Evolutionary conservation across 176 grass and related monocot genomes (phyloP).

Genomic region (Bromus sterilis): DNA sequence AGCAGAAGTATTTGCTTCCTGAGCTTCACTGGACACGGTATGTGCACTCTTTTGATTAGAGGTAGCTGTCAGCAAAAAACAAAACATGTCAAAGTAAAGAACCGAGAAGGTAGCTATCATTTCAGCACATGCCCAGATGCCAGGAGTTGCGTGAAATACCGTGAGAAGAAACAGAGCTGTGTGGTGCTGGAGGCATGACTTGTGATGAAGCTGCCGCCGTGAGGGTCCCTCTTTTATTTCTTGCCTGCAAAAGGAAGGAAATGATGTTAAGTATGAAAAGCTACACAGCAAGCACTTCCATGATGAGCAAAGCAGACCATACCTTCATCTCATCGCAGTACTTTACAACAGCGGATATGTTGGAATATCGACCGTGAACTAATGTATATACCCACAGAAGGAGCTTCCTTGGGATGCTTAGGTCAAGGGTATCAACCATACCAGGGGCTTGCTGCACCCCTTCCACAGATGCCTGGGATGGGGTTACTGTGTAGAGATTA

Average conservation of each 20-base stretch:
- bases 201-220: slow-evolving; percentile 16
- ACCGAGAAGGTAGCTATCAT: neutral
- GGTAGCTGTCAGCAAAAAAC: slow-evolving; percentile 24
- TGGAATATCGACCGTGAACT: slow-evolving; percentile 13
- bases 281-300: neutral
- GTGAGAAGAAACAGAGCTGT: slow-evolving; percentile 26
- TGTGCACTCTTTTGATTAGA: slow-evolving; percentile 53
- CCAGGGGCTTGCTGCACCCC: slow-evolving; percentile 31
- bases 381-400: slow-evolving; percentile 31
- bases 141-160: neutral
- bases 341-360: slow-evolving; percentile 79
- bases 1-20: slow-evolving; percentile 27
- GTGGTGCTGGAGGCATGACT: slow-evolving; percentile 20
- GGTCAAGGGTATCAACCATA: slow-evolving; percentile 52
- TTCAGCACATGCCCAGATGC: neutral
- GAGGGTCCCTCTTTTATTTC: slow-evolving; percentile 66
- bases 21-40: slow-evolving; percentile 37
- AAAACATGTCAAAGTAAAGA: neutral
- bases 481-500: slow-evolving; percentile 60
- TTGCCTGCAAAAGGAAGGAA: slow-evolving; percentile 40
- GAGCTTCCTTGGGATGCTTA: slow-evolving; percentile 96
- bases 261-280: neutral
- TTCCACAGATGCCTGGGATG: slow-evolving; percentile 38
- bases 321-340: slow-evolving; percentile 96
- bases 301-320: neutral